A percentile compares a stretch with the other conserved stretches of the same genome.
Conservation (phyloP, 805 yeast species). For the Starmerella stigmatis region DNA sequence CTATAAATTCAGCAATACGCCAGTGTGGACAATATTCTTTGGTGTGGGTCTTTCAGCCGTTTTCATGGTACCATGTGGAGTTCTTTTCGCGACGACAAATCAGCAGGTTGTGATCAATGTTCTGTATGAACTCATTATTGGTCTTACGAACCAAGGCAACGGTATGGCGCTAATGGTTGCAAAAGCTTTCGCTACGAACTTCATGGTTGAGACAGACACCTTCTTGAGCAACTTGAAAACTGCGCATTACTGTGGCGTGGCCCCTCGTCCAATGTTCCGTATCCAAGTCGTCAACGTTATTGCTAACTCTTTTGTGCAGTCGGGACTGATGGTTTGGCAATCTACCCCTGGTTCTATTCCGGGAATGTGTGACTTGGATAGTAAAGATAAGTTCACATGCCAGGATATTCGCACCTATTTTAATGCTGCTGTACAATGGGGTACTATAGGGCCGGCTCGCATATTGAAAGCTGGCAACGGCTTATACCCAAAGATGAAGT, state of each 20-base stretch:
- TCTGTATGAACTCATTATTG: slow-evolving; percentile 41
- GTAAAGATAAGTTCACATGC: slow-evolving; percentile 31
- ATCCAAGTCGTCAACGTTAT: slow-evolving; percentile 33
- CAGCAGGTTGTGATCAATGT: slow-evolving; percentile 41
- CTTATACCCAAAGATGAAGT: slow-evolving; percentile 50
- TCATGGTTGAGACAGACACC: slow-evolving; percentile 52
- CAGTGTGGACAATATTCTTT: slow-evolving; percentile 53
- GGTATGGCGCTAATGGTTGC: slow-evolving; percentile 43
- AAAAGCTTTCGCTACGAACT: slow-evolving; percentile 47
- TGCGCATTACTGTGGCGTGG: slow-evolving; percentile 49
- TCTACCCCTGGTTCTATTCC: slow-evolving; percentile 29
- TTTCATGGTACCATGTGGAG: slow-evolving; percentile 42
- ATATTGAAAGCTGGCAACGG: slow-evolving; percentile 31
- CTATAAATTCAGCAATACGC: slow-evolving; percentile 36
- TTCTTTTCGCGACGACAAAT: slow-evolving; percentile 42
- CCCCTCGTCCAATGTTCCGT: slow-evolving; percentile 50
- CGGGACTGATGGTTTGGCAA: slow-evolving; percentile 31
- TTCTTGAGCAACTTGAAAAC: slow-evolving; percentile 44
- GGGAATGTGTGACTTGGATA: slow-evolving; percentile 27
- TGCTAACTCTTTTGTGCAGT: slow-evolving; percentile 25
- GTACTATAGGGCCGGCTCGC: slow-evolving; percentile 40
- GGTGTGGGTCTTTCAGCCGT: slow-evolving; percentile 41
- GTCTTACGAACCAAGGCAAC: slow-evolving; percentile 47
- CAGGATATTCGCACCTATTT: slow-evolving; percentile 37
- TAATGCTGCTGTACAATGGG: slow-evolving; percentile 38